Conservation (phyloP, 345 rosid genomes). For the Brassica juncea region DNA sequence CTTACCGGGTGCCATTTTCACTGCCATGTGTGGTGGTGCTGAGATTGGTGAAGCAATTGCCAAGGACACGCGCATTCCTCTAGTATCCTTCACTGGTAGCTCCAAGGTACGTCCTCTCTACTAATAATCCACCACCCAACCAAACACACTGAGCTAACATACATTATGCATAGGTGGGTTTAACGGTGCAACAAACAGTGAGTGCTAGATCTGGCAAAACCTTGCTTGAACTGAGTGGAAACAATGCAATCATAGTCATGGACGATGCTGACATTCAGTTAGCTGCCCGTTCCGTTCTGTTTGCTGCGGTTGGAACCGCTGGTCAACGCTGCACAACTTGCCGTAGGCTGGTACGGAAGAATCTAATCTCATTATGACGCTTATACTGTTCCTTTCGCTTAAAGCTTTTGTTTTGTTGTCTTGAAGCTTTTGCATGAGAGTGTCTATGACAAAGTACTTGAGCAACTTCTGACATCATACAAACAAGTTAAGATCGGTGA, state of each 20-base stretch:
- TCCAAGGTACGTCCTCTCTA: conserved; percentile 59
- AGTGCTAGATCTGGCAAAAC: conserved; percentile 85
- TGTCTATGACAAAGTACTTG: conserved; percentile 65
- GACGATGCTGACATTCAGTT: conserved; percentile 84
- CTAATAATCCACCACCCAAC: not conserved
- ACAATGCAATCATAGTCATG: conserved; percentile 94
- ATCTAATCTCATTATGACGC: conserved; percentile 16
- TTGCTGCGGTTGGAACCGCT: conserved; percentile 99
- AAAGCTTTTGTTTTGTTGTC: conserved; percentile 25
- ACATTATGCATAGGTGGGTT: conserved; percentile 63
- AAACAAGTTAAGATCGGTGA: conserved; percentile 89
- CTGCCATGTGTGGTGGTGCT: conserved; percentile 91
- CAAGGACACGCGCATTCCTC: conserved; percentile 73
- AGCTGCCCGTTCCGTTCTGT: conserved; percentile 84
- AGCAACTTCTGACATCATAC: conserved; percentile 73
- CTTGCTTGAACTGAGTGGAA: conserved; percentile 91
- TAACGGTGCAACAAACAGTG: conserved; percentile 76
- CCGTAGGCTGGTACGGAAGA: conserved; percentile 82
- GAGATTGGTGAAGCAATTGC: conserved; percentile 94
- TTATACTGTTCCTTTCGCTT: conserved; percentile 3
- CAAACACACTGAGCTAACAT: not conserved
- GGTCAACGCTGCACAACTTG: conserved; percentile 99
- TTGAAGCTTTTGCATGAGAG: conserved; percentile 84
- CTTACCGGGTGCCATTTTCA: conserved; percentile 89
- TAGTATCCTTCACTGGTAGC: conserved; percentile 95